Conservation (phyloP, 495 filamentous ascomycete species). For the Lasiosphaeriaceae sp. region DNA sequence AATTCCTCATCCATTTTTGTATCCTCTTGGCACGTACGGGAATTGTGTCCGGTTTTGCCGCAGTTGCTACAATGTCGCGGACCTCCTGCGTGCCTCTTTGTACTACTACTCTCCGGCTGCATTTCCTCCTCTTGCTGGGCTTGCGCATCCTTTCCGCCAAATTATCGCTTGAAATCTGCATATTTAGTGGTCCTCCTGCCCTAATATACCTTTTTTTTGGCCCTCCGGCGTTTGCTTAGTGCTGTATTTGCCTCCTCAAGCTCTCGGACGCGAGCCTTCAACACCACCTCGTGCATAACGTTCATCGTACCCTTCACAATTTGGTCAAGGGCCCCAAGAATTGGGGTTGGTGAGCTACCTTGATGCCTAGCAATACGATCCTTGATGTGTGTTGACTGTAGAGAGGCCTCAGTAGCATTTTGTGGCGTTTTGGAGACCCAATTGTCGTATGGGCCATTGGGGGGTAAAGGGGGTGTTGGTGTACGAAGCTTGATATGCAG, state of each 20-base stretch:
- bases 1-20: neutral
- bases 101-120: neutral
- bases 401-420: conserved; percentile 1
- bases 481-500: conserved; percentile 4
- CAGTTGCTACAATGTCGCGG: neutral
- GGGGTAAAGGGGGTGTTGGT: too few species aligned
- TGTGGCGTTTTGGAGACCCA: conserved; percentile 2
- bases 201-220: too few species aligned
- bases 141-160: too few species aligned
- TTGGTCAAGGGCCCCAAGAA: neutral
- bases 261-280: too few species aligned
- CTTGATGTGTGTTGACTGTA: neutral
- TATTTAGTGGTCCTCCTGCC: too few species aligned
- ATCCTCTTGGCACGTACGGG: neutral
- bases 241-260: neutral
- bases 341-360: neutral
- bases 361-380: neutral
- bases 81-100: neutral
- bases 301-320: neutral
- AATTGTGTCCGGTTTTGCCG: conserved; percentile 9
- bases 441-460: neutral
- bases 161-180: too few species aligned
- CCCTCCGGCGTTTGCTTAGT: too few species aligned
- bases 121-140: too few species aligned
- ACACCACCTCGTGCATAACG: neutral